Percentiles rank a stretch among this genome's conserved stretches.
Evolutionary conservation across 495 filamentous ascomycete species (phyloP).

Genomic region (Podospora didyma): DNA sequence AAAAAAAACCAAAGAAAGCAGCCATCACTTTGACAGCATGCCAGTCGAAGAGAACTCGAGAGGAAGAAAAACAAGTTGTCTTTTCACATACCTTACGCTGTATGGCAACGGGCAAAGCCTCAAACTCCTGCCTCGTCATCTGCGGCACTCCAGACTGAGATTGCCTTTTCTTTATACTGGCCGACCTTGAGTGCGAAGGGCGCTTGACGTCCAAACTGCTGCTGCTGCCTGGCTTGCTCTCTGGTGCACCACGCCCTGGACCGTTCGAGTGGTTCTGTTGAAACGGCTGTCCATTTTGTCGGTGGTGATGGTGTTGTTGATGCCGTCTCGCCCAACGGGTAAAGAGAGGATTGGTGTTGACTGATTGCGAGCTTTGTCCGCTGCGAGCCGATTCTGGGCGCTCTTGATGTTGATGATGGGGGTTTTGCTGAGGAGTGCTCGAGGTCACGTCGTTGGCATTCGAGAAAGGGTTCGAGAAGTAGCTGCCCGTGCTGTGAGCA

Average conservation of each 20-base stretch:
- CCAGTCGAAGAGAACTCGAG: no score
- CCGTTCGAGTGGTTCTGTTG: conserved; percentile 4
- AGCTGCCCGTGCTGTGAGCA: conserved; percentile 6
- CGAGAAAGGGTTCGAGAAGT: conserved; percentile 7
- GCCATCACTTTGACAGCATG: background rate
- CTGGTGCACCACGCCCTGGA: conserved; percentile 8
- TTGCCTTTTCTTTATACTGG: conserved; percentile 21
- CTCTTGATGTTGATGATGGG: conserved; percentile 12
- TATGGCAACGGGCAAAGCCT: conserved; percentile 54
- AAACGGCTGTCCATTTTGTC: conserved; percentile 14
- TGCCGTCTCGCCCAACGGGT: conserved; percentile 25
- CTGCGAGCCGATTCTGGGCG: conserved; percentile 24
- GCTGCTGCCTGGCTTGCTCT: conserved; percentile 19
- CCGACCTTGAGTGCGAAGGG: conserved; percentile 19
- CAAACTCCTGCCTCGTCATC: conserved; percentile 36
- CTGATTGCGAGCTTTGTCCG: conserved; percentile 13
- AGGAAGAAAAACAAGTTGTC: conserved; percentile 8
- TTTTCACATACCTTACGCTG: conserved; percentile 50
- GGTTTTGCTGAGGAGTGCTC: background rate
- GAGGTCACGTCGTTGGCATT: conserved; percentile 5
- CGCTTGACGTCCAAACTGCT: conserved; percentile 16
- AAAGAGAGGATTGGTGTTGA: conserved; percentile 22
- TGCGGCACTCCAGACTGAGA: conserved; percentile 24
- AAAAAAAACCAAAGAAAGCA: background rate
- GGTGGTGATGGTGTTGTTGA: conserved; percentile 25